Evolutionary conservation across 2,329 filamentous ascomycete genomes (phyloP).

Genomic region (Botryotinia globosa): DNA sequence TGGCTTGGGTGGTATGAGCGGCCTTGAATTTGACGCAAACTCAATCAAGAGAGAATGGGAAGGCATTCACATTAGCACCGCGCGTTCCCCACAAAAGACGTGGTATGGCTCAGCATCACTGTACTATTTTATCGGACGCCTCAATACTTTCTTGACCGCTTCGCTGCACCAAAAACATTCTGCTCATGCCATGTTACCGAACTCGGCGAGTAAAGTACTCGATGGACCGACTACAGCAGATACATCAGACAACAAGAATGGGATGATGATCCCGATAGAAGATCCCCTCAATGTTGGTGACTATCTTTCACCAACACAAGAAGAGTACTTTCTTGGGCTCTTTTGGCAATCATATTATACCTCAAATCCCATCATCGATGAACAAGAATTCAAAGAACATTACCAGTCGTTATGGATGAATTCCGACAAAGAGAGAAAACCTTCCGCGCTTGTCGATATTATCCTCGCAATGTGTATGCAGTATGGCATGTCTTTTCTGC

Average conservation of each 20-base stretch:
- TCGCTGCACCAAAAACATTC: slow-evolving; percentile 39
- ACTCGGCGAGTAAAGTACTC: slow-evolving; percentile 27
- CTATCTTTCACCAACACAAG: slow-evolving; percentile 42
- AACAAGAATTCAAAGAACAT: slow-evolving; percentile 45
- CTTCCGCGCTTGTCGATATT: slow-evolving; percentile 52
- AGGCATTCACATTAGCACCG: slow-evolving; percentile 41
- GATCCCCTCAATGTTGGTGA: slow-evolving; percentile 24
- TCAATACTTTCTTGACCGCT: slow-evolving; percentile 41
- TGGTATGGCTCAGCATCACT: slow-evolving; percentile 47
- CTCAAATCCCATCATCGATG: slow-evolving; percentile 45
- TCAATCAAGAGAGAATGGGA: slow-evolving; percentile 39
- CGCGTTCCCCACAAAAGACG: slow-evolving; percentile 40
- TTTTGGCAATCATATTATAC: slow-evolving; percentile 50
- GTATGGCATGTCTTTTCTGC: slow-evolving; percentile 40
- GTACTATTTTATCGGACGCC: slow-evolving; percentile 46
- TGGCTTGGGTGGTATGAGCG: neutral
- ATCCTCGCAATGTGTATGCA: slow-evolving; percentile 52
- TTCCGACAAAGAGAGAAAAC: slow-evolving; percentile 37
- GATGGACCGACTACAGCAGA: slow-evolving; percentile 25
- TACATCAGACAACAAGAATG: slow-evolving; percentile 17
- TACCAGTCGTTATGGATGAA: slow-evolving; percentile 44
- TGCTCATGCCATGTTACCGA: slow-evolving; percentile 38
- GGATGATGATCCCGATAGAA: slow-evolving; percentile 15
- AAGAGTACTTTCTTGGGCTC: slow-evolving; percentile 47
- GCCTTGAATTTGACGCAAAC: slow-evolving; percentile 24